Evolutionary conservation across 441 rosid species (phyloP).

Genomic region (Erodium trifolium): DNA sequence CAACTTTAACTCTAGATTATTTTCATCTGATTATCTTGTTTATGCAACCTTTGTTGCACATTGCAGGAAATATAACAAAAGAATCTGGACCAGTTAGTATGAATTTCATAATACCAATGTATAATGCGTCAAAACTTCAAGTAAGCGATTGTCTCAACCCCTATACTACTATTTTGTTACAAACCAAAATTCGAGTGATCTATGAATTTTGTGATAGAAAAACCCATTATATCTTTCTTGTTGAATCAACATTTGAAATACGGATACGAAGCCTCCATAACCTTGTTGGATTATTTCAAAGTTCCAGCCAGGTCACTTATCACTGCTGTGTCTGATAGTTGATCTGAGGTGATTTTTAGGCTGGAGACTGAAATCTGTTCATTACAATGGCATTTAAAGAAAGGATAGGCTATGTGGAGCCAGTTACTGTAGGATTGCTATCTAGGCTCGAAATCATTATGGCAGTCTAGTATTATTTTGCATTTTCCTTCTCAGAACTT

Average conservation of each 20-base stretch:
- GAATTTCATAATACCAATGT: conserved; percentile 96
- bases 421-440: not conserved
- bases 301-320: not conserved
- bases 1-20: not conserved
- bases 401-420: not conserved
- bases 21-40: not conserved
- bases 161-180: conserved; percentile 1
- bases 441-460: not conserved
- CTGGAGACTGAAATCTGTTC: not conserved
- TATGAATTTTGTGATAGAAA: not conserved
- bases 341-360: not conserved
- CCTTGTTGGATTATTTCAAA: too few relatives aligned
- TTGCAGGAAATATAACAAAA: conserved; percentile 76
- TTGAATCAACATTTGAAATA: not conserved
- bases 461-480: not conserved
- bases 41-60: conserved; percentile 17
- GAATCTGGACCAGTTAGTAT: conserved; percentile 97
- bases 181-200: conserved; percentile 7
- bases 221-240: not conserved
- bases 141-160: conserved; percentile 29
- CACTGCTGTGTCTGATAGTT: not conserved
- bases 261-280: too few relatives aligned
- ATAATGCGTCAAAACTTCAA: conserved; percentile 88
- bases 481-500: not conserved
- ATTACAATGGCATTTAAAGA: not conserved